Conservation (phyloP, 2,329 filamentous ascomycete genomes). For the Aspergillus puulaauensis region DNA sequence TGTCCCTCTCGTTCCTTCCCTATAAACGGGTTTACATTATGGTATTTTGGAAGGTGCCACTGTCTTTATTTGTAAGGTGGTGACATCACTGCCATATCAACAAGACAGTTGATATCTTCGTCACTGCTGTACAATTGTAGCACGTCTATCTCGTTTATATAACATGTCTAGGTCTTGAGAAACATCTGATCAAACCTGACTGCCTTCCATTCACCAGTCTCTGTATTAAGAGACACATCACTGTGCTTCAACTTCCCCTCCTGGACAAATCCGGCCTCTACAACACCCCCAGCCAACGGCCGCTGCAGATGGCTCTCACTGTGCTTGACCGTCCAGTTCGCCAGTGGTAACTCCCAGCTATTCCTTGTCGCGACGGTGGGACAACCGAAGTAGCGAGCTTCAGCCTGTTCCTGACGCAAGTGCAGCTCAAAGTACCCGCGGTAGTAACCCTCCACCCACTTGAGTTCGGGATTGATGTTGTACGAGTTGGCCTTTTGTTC, state of each 20-base stretch:
- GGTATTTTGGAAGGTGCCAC: no score
- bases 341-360: conserved; percentile 63
- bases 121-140: not conserved
- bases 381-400: conserved; percentile 63
- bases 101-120: no score
- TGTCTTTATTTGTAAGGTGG: no score
- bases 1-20: no score
- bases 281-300: conserved; percentile 49
- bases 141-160: not conserved
- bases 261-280: conserved; percentile 42
- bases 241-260: conserved; percentile 30
- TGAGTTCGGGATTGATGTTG: conserved; percentile 60
- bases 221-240: conserved; percentile 35
- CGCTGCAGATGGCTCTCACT: conserved; percentile 61
- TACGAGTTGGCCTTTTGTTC: conserved; percentile 14
- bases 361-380: conserved; percentile 46
- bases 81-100: no score
- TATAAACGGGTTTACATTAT: no score
- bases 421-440: conserved; percentile 70
- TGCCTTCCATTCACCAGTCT: conserved; percentile 25
- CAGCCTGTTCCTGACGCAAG: conserved; percentile 56
- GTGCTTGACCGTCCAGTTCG: conserved; percentile 66
- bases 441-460: conserved; percentile 74
- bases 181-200: conserved; percentile 17
- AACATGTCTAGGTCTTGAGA: not conserved